phyloP scores from a whole-genome alignment of 2,329 filamentous ascomycete genomes.

The Metarhizium guizhouense region DNA sequence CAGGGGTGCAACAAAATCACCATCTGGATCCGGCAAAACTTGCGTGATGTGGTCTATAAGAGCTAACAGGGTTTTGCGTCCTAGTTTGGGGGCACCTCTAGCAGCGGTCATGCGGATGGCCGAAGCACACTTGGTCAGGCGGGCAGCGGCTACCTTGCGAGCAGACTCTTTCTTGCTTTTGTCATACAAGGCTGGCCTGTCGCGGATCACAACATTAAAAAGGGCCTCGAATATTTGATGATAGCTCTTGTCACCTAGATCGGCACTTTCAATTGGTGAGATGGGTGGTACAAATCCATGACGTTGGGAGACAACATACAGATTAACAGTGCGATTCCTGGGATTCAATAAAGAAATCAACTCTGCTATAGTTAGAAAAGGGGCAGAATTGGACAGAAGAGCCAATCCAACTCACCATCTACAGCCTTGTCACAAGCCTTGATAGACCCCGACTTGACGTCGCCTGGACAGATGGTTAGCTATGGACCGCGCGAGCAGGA shows the following conservation, averaged over 20 bases:
- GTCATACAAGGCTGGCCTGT: constrained; percentile 56
- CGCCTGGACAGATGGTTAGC: constrained; percentile 15
- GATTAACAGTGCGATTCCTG: constrained; percentile 24
- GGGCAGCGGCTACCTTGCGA: constrained; percentile 39
- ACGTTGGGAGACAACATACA: constrained; percentile 21
- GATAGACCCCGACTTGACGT: constrained; percentile 23
- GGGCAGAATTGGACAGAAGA: background rate
- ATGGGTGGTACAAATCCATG: background rate
- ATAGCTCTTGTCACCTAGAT: constrained; percentile 67
- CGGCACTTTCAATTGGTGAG: constrained; percentile 14
- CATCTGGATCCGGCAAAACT: constrained; percentile 52
- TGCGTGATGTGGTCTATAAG: constrained; percentile 77
- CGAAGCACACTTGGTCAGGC: constrained; percentile 60
- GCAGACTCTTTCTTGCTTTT: constrained; percentile 37
- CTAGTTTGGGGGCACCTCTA: constrained; percentile 58
- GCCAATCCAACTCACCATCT: constrained; percentile 23
- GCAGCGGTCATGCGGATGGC: constrained; percentile 65
- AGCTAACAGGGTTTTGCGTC: constrained; percentile 67
- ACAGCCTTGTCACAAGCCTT: constrained; percentile 32
- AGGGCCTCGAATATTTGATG: constrained; percentile 74
- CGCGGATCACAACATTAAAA: constrained; percentile 58
- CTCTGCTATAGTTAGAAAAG: constrained; percentile 16
- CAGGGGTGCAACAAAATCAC: constrained; percentile 59
- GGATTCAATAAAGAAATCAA: constrained; percentile 28
- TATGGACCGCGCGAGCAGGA: constrained; percentile 6